Evolutionary conservation across 1,139 yeast genomes (phyloP), one percentile per base, ranked within the genome.

Genomic region (Debaryomycetaceae sp.): DNA sequence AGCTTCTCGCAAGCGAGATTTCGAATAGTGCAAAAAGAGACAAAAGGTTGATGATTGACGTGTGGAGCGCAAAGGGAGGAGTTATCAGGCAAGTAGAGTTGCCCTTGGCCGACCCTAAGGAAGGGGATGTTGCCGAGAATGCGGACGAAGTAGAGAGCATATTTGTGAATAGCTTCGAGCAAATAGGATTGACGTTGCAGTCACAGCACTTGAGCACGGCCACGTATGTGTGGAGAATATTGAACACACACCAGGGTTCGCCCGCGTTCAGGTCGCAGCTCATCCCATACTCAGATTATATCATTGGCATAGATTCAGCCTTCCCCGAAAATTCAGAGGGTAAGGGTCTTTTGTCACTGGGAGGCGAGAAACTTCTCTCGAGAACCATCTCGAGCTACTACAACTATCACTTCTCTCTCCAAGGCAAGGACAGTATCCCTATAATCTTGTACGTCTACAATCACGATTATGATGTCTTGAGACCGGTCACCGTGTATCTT

Each of bases 41-140:
- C 30, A 56, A 62, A 56, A 56, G 68, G 46, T 58, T 86, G n/a
- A 65, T 73, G 2, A 68, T 91, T 38, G 83, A 80, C 42, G 83
- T 90, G 3, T 93, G 97, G 96, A 83, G 81, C 43, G 93, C 96
- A 4, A 91, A 91, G 65, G 99, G 99, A 30, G 91, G 95, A 2
- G 61, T 75, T 4, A 63, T 76, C 14, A 75, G 95, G 50, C 74
- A 74, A 31, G 68, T 87, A 1, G 51, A 56, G 1, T 52, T 87
- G 6, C 74, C 80, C 5, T 66, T 82, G 36, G 57, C 54, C 1
- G 62, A 65, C 35, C 47, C 43, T 22, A 46, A 45, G 17, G 36
- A 43, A 8, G 42, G 24, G 13, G 43, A 39, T 5, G 22, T 36
- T 23, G 49, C 47, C 2, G 47, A 39, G 2, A 46, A 40, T 8